These are phyloP conservation scores for Lentinus tigrinus DNA, from an alignment of 768 basidiomycete genomes.

Conservation along the genomic window DNA sequence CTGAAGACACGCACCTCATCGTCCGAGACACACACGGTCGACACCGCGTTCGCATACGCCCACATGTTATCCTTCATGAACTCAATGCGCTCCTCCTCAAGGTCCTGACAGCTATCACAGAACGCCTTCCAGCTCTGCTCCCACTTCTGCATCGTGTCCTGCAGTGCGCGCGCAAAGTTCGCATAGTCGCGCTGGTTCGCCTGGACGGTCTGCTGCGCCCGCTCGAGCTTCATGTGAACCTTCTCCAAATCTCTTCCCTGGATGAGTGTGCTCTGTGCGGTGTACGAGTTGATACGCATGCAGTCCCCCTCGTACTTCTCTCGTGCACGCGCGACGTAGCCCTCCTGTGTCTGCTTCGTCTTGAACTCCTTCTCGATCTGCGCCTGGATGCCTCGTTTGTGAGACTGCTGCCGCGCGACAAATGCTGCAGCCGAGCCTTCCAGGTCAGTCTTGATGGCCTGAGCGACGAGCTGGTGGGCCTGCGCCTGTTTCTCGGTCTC, in stretches of 20 bases:
- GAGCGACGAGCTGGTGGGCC: conserved; percentile 71
- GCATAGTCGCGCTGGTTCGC: conserved; percentile 90
- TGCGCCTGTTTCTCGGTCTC: conserved; percentile 85
- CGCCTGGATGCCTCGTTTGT: conserved; percentile 71
- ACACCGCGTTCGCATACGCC: conserved; percentile 95
- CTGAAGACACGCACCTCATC: conserved; percentile 76
- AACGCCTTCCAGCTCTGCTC: conserved; percentile 92
- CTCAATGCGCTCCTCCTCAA: conserved; percentile 93
- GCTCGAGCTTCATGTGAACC: conserved; percentile 81
- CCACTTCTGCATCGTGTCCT: conserved; percentile 83
- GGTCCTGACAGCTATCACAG: conserved; percentile 92
- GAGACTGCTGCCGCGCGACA: conserved; percentile 60
- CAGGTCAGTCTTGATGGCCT: conserved; percentile 72
- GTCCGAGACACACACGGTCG: conserved; percentile 91
- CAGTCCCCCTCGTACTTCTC: conserved; percentile 95
- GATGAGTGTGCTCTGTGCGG: conserved; percentile 85
- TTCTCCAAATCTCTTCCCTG: conserved; percentile 95
- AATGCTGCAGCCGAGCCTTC: conserved; percentile 66
- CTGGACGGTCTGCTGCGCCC: conserved; percentile 85
- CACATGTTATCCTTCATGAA: conserved; percentile 95
- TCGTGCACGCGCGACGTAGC: conserved; percentile 82
- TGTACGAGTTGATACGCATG: conserved; percentile 89
- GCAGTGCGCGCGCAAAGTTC: conserved; percentile 78
- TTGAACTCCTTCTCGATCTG: conserved; percentile 90
- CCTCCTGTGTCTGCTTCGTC: conserved; percentile 82